These are phyloP conservation scores for Aquilaria agallochum DNA, from an alignment of 441 rosid genomes.

Conservation along the genomic window DNA sequence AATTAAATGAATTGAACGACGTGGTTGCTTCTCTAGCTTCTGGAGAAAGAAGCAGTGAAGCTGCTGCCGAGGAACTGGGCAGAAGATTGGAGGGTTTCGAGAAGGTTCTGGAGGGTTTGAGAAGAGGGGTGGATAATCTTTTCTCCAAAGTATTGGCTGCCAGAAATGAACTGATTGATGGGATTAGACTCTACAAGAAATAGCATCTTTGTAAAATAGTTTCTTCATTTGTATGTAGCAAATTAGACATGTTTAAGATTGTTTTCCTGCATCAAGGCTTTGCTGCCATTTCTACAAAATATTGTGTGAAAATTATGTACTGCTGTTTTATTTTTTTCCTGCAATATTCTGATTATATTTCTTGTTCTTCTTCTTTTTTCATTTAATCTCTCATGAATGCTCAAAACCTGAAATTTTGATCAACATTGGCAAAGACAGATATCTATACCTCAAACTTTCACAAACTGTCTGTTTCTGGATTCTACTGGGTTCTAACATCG, in stretches of 20 bases:
- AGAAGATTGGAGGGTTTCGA: slow-evolving; percentile 33
- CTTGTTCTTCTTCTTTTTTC: no score
- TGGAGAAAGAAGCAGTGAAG: slow-evolving; percentile 18
- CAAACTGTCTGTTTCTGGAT: slow-evolving; percentile 4
- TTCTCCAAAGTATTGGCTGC: slow-evolving; percentile 41
- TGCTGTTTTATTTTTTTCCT: no score
- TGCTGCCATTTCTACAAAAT: no score
- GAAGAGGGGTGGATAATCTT: slow-evolving; percentile 34
- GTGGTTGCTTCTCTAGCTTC: slow-evolving; percentile 34
- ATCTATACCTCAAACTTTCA: slow-evolving; percentile 12
- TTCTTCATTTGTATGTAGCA: neutral
- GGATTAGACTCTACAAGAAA: slow-evolving; percentile 25
- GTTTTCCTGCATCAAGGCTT: no score
- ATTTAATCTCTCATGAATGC: neutral
- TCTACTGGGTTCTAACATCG: slow-evolving; percentile 7
- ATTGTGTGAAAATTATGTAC: no score
- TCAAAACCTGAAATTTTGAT: slow-evolving; percentile 7
- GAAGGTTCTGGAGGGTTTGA: slow-evolving; percentile 33
- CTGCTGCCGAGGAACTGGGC: slow-evolving; percentile 37
- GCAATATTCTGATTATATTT: no score
- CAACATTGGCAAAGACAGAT: slow-evolving; percentile 15
- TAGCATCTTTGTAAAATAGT: neutral
- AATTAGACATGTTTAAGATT: neutral
- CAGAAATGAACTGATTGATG: slow-evolving; percentile 48
- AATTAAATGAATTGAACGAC: slow-evolving; percentile 40